phyloP scores from a whole-genome alignment of 805 yeast species.

The Clavispora asparagi region DNA sequence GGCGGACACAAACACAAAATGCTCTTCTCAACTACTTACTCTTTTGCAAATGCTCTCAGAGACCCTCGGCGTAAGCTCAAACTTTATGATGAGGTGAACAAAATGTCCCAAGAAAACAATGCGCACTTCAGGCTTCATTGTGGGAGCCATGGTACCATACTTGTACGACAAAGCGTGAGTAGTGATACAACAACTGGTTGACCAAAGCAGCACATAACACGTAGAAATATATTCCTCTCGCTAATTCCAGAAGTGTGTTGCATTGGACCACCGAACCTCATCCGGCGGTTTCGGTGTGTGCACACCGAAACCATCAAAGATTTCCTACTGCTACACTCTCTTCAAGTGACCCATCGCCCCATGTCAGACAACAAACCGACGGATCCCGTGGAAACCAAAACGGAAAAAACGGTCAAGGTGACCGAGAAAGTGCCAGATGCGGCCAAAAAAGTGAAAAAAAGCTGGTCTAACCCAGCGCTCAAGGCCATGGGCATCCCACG shows the following conservation, averaged over 20 bases:
- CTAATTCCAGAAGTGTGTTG: background rate
- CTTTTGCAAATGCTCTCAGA: background rate
- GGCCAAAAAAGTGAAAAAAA: slow-evolving; percentile 25
- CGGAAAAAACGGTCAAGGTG: background rate
- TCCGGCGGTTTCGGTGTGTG: background rate
- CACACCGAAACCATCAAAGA: background rate
- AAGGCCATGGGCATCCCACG: slow-evolving; percentile 80
- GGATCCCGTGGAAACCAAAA: background rate
- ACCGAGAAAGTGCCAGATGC: background rate
- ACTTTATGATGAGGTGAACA: too few species aligned
- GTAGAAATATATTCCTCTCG: too few species aligned
- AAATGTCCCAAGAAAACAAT: too few species aligned
- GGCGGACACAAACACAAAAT: background rate
- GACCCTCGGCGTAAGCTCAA: background rate
- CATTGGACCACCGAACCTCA: too few species aligned
- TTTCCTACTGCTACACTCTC: background rate
- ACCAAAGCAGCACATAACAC: too few species aligned
- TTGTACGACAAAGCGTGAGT: too few species aligned
- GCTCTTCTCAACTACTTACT: background rate
- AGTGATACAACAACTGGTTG: too few species aligned
- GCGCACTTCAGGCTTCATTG: too few species aligned
- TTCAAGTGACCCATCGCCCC: background rate
- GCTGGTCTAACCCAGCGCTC: slow-evolving; percentile 72
- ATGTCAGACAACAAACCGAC: slow-evolving; percentile 1
- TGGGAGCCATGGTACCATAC: too few species aligned